Conservation (phyloP, 768 basidiomycete species). For the Termitomyces sp. region DNA sequence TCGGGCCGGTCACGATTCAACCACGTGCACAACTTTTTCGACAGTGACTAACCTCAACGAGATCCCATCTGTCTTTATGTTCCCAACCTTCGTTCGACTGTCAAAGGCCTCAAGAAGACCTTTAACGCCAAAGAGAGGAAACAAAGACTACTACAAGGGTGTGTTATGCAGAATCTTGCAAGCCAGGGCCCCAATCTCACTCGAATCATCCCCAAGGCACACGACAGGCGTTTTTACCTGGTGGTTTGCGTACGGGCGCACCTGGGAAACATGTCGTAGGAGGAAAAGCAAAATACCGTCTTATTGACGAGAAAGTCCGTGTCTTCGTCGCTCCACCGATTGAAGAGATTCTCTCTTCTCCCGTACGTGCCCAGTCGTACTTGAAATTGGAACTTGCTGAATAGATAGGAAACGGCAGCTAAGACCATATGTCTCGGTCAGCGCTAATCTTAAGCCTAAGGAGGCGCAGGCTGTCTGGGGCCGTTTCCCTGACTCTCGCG, state of each 20-base stretch:
- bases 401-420: constrained; percentile 34
- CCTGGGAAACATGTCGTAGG: constrained; percentile 79
- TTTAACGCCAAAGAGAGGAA: constrained; percentile 80
- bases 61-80: constrained; percentile 38
- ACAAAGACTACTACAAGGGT: constrained; percentile 99
- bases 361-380: constrained; percentile 33
- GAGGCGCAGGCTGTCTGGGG: constrained; percentile 32
- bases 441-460: constrained; percentile 31
- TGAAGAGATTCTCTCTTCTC: constrained; percentile 50
- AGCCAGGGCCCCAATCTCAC: background rate
- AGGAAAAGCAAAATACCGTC: constrained; percentile 75
- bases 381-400: background rate
- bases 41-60: background rate
- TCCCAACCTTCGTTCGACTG: constrained; percentile 58
- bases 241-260: constrained; percentile 82
- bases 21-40: constrained; percentile 11
- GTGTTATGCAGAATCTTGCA: constrained; percentile 3
- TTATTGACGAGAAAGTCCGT: constrained; percentile 79
- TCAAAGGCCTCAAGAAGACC: constrained; percentile 84
- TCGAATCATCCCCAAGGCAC: constrained; percentile 46
- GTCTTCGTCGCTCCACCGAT: constrained; percentile 79
- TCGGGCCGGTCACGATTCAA: background rate
- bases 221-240: constrained; percentile 76
- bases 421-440: constrained; percentile 60
- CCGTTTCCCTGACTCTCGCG: constrained; percentile 30